These are phyloP conservation scores for Epichloe gansuensis DNA, from an alignment of 2,329 filamentous ascomycete genomes.

Conservation along the genomic window DNA sequence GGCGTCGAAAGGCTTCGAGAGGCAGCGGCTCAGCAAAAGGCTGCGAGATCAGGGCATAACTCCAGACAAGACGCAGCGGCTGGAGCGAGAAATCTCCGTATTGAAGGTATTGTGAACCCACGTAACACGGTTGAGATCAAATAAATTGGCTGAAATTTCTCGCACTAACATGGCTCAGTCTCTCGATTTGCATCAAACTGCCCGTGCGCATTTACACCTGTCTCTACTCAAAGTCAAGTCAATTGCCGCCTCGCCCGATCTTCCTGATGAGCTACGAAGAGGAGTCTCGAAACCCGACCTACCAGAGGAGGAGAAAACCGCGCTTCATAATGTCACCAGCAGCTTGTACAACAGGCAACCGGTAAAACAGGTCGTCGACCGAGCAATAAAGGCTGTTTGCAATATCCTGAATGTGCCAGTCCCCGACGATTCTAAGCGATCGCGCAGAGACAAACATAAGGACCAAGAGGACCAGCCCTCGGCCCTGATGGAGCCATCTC, in stretches of 20 bases:
- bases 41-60: constrained; percentile 33
- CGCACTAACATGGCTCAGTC: constrained; percentile 22
- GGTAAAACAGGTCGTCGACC: constrained; percentile 35
- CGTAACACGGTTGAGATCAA: too few relatives aligned
- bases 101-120: constrained; percentile 30
- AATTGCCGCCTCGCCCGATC: constrained; percentile 35
- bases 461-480: constrained; percentile 18
- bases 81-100: constrained; percentile 48
- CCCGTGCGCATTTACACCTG: constrained; percentile 41
- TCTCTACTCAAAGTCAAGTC: constrained; percentile 41
- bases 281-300: constrained; percentile 37
- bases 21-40: constrained; percentile 58
- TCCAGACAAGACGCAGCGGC: constrained; percentile 39
- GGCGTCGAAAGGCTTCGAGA: constrained; percentile 61
- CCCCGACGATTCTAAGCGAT: constrained; percentile 26
- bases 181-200: constrained; percentile 44
- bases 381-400: constrained; percentile 37
- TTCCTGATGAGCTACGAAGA: constrained; percentile 34
- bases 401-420: constrained; percentile 32
- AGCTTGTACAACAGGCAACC: constrained; percentile 39
- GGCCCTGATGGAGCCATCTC: constrained; percentile 7
- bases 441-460: constrained; percentile 19
- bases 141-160: background rate
- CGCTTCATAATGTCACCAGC: constrained; percentile 48
- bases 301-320: constrained; percentile 35